Percentiles rank a stretch among this genome's conserved stretches.
phyloP scores from a whole-genome alignment of 1,284 basidiomycete genomes.

The Ustanciosporium gigantosporum region DNA sequence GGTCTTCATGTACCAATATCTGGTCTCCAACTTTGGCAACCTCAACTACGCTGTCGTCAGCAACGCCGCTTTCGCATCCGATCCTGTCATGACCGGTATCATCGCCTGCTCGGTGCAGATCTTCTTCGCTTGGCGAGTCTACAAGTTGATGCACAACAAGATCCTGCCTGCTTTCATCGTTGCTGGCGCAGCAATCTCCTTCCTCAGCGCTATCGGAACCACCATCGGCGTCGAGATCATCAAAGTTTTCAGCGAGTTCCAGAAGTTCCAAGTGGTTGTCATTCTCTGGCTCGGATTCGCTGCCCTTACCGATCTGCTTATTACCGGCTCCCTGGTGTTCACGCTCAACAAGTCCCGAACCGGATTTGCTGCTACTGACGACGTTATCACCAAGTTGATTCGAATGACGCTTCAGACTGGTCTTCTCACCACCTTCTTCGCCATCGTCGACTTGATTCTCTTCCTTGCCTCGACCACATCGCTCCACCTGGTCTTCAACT shows the following conservation, averaged over 20 bases:
- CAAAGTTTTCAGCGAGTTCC: conserved; percentile 39
- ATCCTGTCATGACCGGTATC: conserved; percentile 49
- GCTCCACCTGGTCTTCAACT: conserved; percentile 53
- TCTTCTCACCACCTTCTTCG: conserved; percentile 47
- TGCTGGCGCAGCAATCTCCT: conserved; percentile 21
- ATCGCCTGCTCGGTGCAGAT: conserved; percentile 50
- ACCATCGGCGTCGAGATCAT: conserved; percentile 52
- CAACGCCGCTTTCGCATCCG: conserved; percentile 41
- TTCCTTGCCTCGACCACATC: conserved; percentile 49
- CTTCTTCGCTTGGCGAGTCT: conserved; percentile 58
- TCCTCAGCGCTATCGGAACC: conserved; percentile 47
- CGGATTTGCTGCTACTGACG: conserved; percentile 55
- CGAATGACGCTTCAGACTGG: conserved; percentile 54
- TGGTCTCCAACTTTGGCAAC: conserved; percentile 52
- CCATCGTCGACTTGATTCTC: conserved; percentile 49
- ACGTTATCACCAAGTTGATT: conserved; percentile 54
- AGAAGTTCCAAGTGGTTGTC: conserved; percentile 54
- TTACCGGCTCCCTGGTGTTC: conserved; percentile 46
- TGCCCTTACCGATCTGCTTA: conserved; percentile 48
- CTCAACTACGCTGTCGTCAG: conserved; percentile 28
- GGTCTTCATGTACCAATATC: conserved; percentile 52
- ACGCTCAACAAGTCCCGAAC: conserved; percentile 53
- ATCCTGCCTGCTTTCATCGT: conserved; percentile 41
- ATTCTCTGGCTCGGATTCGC: conserved; percentile 53
- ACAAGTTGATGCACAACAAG: conserved; percentile 46